These are phyloP conservation scores for Thalassiosira allenii DNA, from an alignment of 352 stramenopile genomes.

Conservation along the genomic window DNA sequence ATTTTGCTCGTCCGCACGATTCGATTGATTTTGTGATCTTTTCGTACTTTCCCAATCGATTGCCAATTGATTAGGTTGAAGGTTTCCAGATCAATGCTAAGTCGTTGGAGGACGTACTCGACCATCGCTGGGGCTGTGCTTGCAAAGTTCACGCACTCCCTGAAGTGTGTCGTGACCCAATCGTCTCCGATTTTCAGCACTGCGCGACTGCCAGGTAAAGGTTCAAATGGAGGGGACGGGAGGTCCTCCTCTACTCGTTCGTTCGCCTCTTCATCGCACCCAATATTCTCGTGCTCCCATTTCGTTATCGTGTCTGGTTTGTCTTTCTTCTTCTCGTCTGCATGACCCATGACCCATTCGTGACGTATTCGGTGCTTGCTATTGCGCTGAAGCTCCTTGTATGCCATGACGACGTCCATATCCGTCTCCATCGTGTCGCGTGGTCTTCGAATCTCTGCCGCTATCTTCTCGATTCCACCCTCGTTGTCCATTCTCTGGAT, in stretches of 20 bases:
- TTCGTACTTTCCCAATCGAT: not conserved
- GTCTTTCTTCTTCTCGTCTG: constrained; percentile 2
- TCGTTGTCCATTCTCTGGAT: not conserved
- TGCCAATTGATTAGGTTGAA: constrained; percentile 9
- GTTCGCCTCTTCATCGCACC: constrained; percentile 13
- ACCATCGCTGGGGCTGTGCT: not conserved
- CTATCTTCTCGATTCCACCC: not conserved
- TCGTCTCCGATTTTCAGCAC: constrained; percentile 15
- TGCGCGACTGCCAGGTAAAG: not conserved
- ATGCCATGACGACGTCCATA: constrained; percentile 29
- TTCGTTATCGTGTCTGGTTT: not conserved
- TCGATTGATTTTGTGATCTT: not conserved
- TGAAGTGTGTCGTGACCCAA: constrained; percentile 24
- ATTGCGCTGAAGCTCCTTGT: not conserved
- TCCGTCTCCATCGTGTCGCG: constrained; percentile 10
- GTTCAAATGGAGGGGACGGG: not conserved
- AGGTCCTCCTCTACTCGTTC: not conserved
- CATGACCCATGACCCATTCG: constrained; percentile 16
- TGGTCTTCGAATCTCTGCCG: not conserved
- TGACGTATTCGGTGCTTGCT: not conserved
- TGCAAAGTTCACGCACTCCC: not conserved
- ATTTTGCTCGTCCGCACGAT: constrained; percentile 10
- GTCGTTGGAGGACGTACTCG: not conserved
- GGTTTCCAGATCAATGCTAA: not conserved
- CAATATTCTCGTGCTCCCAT: constrained; percentile 16